Conservation (phyloP, 805 yeast species). For the Wickerhamomyces subpelliculosus region DNA sequence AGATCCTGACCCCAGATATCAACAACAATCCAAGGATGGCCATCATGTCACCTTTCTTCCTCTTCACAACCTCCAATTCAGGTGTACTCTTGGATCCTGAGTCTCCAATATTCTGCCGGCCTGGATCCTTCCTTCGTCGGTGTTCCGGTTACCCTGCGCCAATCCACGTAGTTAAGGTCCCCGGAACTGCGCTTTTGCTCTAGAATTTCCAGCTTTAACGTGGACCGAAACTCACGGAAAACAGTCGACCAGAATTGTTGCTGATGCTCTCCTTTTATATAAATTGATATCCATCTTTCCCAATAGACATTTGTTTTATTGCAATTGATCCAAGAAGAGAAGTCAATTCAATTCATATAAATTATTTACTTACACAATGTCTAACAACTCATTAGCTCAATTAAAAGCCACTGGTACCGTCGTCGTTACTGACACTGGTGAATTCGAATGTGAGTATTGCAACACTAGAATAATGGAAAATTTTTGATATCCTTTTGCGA, state of each 20-base stretch:
- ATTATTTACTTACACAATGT: constrained; percentile 25
- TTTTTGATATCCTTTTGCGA: too few relatives aligned
- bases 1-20: too few relatives aligned
- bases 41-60: too few relatives aligned
- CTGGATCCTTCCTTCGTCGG: neutral
- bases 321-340: neutral
- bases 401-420: constrained; percentile 92
- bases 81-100: neutral
- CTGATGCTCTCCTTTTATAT: neutral
- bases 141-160: neutral
- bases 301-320: neutral
- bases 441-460: constrained; percentile 64
- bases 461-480: too few relatives aligned
- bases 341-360: neutral
- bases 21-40: too few relatives aligned
- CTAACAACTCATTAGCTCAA: constrained; percentile 73
- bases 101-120: neutral
- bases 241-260: constrained; percentile 9
- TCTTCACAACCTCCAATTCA: too few relatives aligned
- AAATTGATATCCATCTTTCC: neutral
- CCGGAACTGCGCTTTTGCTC: neutral
- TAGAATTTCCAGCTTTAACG: too few relatives aligned
- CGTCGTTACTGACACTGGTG: constrained; percentile 99
- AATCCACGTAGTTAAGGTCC: neutral
- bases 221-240: constrained; percentile 6